Conservation (phyloP, 1,139 yeast genomes). For the Yamadazyma dushanensis region DNA sequence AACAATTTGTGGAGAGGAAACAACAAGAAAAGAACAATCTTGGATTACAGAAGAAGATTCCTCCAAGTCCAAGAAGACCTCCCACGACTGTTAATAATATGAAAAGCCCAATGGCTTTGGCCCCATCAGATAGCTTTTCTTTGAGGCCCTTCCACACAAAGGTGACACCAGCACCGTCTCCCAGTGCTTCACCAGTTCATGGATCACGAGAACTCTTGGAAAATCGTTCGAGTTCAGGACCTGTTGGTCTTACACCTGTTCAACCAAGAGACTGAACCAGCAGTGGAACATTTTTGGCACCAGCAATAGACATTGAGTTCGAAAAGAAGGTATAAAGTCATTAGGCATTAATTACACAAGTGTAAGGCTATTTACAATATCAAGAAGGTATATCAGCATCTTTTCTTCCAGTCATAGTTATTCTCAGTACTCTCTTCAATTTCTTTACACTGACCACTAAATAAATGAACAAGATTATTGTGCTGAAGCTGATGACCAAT, state of each 20-base stretch:
- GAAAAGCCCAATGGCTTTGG: constrained; percentile 12
- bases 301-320: constrained; percentile 33
- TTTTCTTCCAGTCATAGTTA: constrained; percentile 39
- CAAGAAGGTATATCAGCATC: constrained; percentile 4
- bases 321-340: constrained; percentile 16
- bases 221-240: constrained; percentile 3
- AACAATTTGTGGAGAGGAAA: constrained; percentile 27
- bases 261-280: constrained; percentile 18
- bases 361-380: constrained; percentile 1
- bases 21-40: constrained; percentile 29
- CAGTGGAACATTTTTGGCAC: constrained; percentile 27
- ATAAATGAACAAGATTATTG: constrained; percentile 26
- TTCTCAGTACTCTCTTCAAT: constrained; percentile 34
- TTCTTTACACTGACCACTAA: constrained; percentile 30
- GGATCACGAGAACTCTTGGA: constrained; percentile 20
- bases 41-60: constrained; percentile 26
- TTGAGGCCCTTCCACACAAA: constrained; percentile 46
- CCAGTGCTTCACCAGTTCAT: constrained; percentile 37
- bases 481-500: constrained; percentile 28
- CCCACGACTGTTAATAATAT: constrained; percentile 1
- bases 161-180: constrained; percentile 44
- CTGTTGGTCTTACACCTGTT: neutral
- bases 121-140: constrained; percentile 31
- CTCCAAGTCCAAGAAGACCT: constrained; percentile 19
- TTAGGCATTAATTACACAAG: neutral